Evolutionary conservation across 1,284 basidiomycete genomes (phyloP).

Genomic region (Hemileia vastatrix): DNA sequence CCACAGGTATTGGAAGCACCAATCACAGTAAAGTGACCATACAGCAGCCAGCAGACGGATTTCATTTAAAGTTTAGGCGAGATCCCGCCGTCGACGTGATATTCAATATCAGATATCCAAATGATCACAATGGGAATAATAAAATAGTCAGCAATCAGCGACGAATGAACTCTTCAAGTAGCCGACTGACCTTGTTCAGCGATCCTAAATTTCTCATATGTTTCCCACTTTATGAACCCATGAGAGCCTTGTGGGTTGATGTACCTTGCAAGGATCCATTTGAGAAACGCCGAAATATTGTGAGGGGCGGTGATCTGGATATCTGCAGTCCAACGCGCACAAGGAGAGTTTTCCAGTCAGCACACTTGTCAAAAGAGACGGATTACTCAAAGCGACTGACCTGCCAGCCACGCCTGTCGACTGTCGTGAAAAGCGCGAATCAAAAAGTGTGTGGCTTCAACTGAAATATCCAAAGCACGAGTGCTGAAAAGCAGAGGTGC

Average conservation of each 20-base stretch:
- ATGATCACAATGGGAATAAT: not conserved
- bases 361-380: no score
- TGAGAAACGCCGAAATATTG: conserved; percentile 16
- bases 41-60: no score
- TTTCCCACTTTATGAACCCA: conserved; percentile 13
- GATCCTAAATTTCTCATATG: conserved; percentile 10
- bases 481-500: conserved; percentile 15
- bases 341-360: no score
- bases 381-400: not conserved
- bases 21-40: no score
- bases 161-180: not conserved
- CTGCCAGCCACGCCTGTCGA: not conserved
- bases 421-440: conserved; percentile 7
- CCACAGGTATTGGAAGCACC: no score
- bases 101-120: no score
- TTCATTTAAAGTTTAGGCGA: no score
- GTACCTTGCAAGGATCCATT: conserved; percentile 16
- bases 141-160: not conserved
- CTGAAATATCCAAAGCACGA: conserved; percentile 16
- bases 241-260: conserved; percentile 1
- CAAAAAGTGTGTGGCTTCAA: conserved; percentile 15
- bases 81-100: no score
- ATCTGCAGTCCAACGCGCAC: not conserved
- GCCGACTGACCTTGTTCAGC: conserved; percentile 13
- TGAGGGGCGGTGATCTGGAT: conserved; percentile 4